Base-by-base conservation (phyloP, 2,329 filamentous ascomycete genomes). In the Pleomassaria siparia region DNA sequence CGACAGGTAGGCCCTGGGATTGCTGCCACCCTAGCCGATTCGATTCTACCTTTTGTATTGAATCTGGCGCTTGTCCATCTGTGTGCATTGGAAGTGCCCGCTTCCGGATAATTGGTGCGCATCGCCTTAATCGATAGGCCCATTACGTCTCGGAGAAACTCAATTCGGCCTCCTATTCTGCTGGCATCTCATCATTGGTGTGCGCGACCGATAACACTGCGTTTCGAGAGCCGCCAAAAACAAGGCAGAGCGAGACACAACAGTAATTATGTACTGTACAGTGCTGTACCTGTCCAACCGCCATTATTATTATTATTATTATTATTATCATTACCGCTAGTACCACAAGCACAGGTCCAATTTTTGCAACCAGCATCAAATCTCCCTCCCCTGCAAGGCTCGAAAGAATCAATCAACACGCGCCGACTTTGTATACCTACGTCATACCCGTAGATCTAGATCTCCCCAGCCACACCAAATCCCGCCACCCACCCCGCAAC, bases 21-120 rank as follows among this genome's bases (percentile, higher is more conserved):
- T n/a, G n/a, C n/a, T n/a, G n/a, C n/a, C n/a, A n/a, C n/a, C n/a
- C n/a, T n/a, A n/a, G n/a, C n/a, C n/a, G n/a, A n/a, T n/a, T n/a
- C n/a, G n/a, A n/a, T n/a, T n/a, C n/a, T n/a, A n/a, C n/a, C n/a
- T n/a, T n/a, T n/a, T n/a, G n/a, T n/a, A n/a, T 12, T n/a, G 13
- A 15, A 22, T 42, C 25, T 42, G 26, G 35, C 37, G 25, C 40
- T n/a, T 42, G 26, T 15, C 40, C 26, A 42, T 42, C 40, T 18
- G 26, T 16, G 15, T 15, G 18, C 26, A 32, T 20, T 28, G 6
- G n/a, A 30, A 18, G 22, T 42, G 40, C 40, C 16, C 8, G 24
- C 40, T 4, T 21, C 2, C 26, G 22, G 22, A 13, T 3, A 20
- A 13, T 16, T 9, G 8, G 6, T 42, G 28, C 28, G 30, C 26